Base-by-base conservation (phyloP, 306 rosid species). In the Alnus rubra region DNA sequence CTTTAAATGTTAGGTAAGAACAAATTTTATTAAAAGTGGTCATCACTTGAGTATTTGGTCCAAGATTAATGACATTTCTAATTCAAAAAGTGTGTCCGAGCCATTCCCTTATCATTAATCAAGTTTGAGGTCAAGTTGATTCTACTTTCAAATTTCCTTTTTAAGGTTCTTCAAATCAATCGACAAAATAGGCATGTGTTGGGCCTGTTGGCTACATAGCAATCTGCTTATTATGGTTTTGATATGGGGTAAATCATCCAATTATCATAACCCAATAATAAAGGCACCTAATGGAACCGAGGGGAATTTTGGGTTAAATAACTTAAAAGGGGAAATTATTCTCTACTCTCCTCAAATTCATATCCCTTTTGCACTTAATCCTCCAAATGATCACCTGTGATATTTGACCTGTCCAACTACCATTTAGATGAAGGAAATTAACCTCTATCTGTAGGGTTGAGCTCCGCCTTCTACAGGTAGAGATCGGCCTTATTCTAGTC, bases 1-100 rank as follows among this genome's bases (percentile, higher is more conserved):
- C 48, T 73, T 81, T 79, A 45, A 37, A 48, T 68, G 81, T 82
- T 85, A 76, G 69, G 82, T 77, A 30, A 47, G 39, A 50, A 58
- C 59, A 69, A 80, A 44, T 44, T 69, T 42, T 42, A 4, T 11
- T 9, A 28, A 10, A 76, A 49, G 62, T 47, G 50, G 44, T 13
- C 58, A 23, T 49, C 80, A 52, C 55, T 77, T 53, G 7, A 49
- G 58, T 16, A 58, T 53, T 69, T 44, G 76, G 70, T 44, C 35
- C 58, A n/a, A 53, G 69, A 69, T 42, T 68, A 51, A 19, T 35
- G 55, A 65, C 49, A 39, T 10, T 16, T 47, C 23, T 44, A 42
- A 3, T 3, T 13, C 42, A 23, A 33, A 42, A 16, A 58, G 44
- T 5, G 10, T 48, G 37, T 3, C 7, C 14, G 8, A 53, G 6